These are phyloP conservation scores for Talaromyces sp. DNA, from an alignment of 2,329 filamentous ascomycete species.

Conservation along the genomic window DNA sequence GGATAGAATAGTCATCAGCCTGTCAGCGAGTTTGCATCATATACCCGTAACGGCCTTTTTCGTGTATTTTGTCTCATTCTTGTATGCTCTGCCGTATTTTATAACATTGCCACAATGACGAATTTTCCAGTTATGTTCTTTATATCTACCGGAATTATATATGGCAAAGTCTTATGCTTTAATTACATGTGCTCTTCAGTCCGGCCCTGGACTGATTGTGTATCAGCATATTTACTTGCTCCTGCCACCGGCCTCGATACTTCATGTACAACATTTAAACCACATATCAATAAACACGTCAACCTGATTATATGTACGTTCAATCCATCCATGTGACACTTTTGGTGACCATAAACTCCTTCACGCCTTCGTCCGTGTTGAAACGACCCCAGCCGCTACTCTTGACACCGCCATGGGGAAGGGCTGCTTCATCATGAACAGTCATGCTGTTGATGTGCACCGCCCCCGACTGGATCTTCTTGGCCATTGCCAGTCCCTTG, in stretches of 20 bases:
- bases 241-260: no score
- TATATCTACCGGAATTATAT: neutral
- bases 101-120: neutral
- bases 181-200: no score
- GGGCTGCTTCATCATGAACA: constrained; percentile 56
- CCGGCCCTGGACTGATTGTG: no score
- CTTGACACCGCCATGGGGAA: constrained; percentile 62
- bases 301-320: neutral
- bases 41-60: constrained; percentile 8
- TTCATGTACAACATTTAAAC: no score
- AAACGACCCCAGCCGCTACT: constrained; percentile 57
- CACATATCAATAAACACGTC: no score
- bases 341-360: constrained; percentile 58
- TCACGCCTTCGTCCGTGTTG: constrained; percentile 44
- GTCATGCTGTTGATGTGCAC: constrained; percentile 62
- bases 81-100: neutral
- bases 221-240: no score
- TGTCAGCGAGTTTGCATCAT: neutral
- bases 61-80: neutral
- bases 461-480: constrained; percentile 58
- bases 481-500: constrained; percentile 54
- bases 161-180: neutral
- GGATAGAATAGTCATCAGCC: constrained; percentile 13
- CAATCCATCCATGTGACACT: constrained; percentile 34
- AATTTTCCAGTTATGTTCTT: neutral